Base-by-base conservation (phyloP, 768 basidiomycete genomes). In the Russula ochroleuca region DNA sequence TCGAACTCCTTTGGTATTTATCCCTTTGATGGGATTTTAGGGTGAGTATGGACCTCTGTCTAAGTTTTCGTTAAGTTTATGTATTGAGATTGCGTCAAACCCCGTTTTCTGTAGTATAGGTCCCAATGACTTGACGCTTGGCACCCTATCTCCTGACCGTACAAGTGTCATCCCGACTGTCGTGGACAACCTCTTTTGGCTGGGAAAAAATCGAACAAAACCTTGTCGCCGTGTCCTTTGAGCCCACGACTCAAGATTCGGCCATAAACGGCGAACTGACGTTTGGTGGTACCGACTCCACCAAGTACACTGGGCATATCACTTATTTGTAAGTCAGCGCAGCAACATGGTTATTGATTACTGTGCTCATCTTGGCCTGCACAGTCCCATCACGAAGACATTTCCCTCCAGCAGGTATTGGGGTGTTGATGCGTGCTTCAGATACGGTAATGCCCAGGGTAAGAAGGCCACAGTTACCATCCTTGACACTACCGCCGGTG, bases 21-120 rank as follows among this genome's bases (percentile, higher is more conserved):
- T 0, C 82, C 79, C 43, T 77, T 82, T 23, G 87, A 88, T 67
- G 86, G 86, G 13, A 86, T 88, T 64, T 66, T 88, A 23, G 86
- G 86, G 84, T 86, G 72, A 41, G 77, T 67, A n/a, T 19, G 14
- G n/a, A 8, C 35, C 59, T 19, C 37, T 19, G 3, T 25, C 19
- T 6, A 3, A 40, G n/a, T 10, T 19, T 47, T 11, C 14, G 1
- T 21, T n/a, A 33, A n/a, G 23, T 19, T 40, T 17, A 15, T 40
- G 31, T 2, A 8, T 33, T n/a, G n/a, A n/a, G n/a, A 35, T 38
- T 53, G 19, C 50, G 4, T 35, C 10, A 3, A 38, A 35, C 33
- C 19, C n/a, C 43, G 45, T 28, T 17, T 37, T 55, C 21, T 33
- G 48, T 60, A 88, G 85, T 19, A 80, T 88, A 61, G 87, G 87